A percentile compares a stretch with the other conserved stretches of the same genome.
These are phyloP conservation scores for Adansonia digitata DNA, from an alignment of 345 rosid genomes.

Conservation along the genomic window DNA sequence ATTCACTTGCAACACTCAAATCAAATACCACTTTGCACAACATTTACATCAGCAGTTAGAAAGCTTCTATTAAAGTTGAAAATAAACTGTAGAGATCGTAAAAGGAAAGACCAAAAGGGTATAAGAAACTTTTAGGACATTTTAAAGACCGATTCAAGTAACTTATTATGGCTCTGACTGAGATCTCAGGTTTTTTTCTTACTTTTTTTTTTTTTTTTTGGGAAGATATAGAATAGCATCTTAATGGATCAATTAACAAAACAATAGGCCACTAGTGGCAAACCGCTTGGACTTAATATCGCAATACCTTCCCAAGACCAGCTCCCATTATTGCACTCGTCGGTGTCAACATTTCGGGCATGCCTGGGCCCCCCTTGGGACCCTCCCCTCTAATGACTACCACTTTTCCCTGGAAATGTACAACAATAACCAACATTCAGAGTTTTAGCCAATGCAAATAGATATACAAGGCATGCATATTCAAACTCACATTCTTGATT, in stretches of 20 bases:
- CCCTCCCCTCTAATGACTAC: conserved; percentile 94
- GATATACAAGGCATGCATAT: neutral
- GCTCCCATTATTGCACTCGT: conserved; percentile 99
- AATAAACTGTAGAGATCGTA: neutral
- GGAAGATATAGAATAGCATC: neutral
- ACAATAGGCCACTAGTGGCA: neutral
- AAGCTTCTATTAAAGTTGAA: neutral
- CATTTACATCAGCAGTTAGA: neutral
- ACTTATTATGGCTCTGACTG: neutral
- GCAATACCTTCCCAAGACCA: conserved; percentile 90
- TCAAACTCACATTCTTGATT: neutral
- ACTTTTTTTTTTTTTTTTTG: no score
- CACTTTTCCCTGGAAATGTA: conserved; percentile 72
- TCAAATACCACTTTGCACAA: neutral
- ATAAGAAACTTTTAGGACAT: neutral
- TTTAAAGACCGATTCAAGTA: neutral
- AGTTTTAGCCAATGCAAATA: neutral
- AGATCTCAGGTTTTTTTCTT: no score
- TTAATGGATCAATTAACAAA: neutral
- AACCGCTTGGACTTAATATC: conserved; percentile 7
- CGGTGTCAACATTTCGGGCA: conserved; percentile 99
- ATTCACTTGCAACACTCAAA: conserved; percentile 17
- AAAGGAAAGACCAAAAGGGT: neutral
- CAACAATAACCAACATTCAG: conserved; percentile 8
- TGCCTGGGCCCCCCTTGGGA: conserved; percentile 99